Percentiles rank a stretch among this genome's conserved stretches.
phyloP scores from a whole-genome alignment of 148 eudicot genomes.

The Chenopodium suecicum region DNA sequence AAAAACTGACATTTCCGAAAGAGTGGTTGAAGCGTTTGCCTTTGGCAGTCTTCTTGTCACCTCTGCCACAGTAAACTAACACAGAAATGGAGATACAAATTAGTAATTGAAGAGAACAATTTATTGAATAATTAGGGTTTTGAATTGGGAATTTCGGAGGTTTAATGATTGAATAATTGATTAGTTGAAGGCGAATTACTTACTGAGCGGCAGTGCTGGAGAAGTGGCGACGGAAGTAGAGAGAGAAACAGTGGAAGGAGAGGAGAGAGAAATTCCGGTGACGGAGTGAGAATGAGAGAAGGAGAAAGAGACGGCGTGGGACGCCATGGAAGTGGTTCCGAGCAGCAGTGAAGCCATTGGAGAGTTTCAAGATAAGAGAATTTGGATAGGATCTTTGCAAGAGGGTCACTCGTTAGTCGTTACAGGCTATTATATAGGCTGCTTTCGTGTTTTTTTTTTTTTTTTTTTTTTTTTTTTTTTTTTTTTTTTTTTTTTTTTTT shows the following conservation, averaged over 20 bases:
- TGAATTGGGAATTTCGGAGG: not conserved
- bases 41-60: constrained; percentile 69
- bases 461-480: no score
- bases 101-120: not conserved
- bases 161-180: not conserved
- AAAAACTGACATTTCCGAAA: constrained; percentile 57
- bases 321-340: constrained; percentile 51
- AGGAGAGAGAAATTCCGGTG: constrained; percentile 29
- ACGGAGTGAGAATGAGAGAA: constrained; percentile 33
- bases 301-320: constrained; percentile 32
- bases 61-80: constrained; percentile 66
- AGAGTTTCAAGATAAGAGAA: constrained; percentile 19
- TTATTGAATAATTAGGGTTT: not conserved
- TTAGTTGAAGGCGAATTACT: not conserved
- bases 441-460: no score
- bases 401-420: no score
- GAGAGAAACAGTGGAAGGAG: constrained; percentile 27
- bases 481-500: no score
- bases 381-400: no score
- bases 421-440: no score
- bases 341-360: constrained; percentile 51
- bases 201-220: constrained; percentile 51
- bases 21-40: constrained; percentile 66
- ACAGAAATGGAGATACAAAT: not conserved
- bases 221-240: constrained; percentile 32